These are phyloP conservation scores for Leucosporidium creatinivorum DNA, from an alignment of 768 basidiomycete species.

Conservation along the genomic window DNA sequence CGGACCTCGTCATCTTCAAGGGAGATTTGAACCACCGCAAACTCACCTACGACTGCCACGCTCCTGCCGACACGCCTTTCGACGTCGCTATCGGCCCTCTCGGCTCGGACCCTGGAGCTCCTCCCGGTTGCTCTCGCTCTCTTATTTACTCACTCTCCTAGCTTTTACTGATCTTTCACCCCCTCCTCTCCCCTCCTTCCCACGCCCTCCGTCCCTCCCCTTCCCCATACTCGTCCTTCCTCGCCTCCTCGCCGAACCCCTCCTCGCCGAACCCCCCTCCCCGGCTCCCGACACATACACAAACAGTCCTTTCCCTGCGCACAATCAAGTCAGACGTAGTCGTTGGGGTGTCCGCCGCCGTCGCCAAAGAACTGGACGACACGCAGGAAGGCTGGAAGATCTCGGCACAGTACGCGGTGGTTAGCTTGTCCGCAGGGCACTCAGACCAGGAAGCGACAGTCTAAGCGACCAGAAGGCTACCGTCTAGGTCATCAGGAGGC, in stretches of 20 bases:
- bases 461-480: too few relatives aligned
- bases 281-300: conserved; percentile 57
- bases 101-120: conserved; percentile 79
- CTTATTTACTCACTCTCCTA: background rate
- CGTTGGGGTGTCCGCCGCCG: conserved; percentile 53
- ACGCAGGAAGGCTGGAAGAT: conserved; percentile 93
- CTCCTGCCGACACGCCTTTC: conserved; percentile 62
- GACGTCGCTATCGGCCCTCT: conserved; percentile 85
- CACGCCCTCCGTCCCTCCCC: too few relatives aligned
- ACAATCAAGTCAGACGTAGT: conserved; percentile 92
- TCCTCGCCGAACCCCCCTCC: too few relatives aligned
- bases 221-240: too few relatives aligned
- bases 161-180: too few relatives aligned
- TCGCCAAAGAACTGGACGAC: conserved; percentile 72
- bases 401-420: conserved; percentile 61
- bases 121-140: conserved; percentile 52
- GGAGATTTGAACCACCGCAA: conserved; percentile 73
- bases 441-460: too few relatives aligned
- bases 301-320: conserved; percentile 71
- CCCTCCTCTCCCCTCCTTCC: too few relatives aligned
- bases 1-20: conserved; percentile 87
- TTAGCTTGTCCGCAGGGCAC: background rate
- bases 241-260: too few relatives aligned
- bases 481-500: too few relatives aligned
- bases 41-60: conserved; percentile 45